phyloP scores from a whole-genome alignment of 352 stramenopile genomes.

The Globisporangium nagaii region DNA sequence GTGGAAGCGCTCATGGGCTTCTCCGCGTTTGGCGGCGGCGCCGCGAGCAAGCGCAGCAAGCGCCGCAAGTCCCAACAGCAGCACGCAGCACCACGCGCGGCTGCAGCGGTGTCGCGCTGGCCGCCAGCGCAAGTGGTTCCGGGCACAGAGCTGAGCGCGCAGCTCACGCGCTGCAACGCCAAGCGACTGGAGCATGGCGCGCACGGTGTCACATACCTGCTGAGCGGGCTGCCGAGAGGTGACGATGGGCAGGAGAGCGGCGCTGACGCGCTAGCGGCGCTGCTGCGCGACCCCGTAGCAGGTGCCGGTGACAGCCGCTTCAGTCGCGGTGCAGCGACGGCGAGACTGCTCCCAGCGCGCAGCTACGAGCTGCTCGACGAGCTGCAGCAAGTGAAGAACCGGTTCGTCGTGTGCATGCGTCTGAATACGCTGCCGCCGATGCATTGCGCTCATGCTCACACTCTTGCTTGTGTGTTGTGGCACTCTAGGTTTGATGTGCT shows the following conservation, averaged over 20 bases:
- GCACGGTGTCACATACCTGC: slow-evolving; percentile 28
- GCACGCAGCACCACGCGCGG: neutral
- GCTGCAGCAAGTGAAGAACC: slow-evolving; percentile 29
- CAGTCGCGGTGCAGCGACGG: neutral
- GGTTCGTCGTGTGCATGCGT: neutral
- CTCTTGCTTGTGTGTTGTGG: neutral
- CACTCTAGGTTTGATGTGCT: slow-evolving; percentile 28
- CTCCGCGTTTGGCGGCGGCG: slow-evolving; percentile 41
- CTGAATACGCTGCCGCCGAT: too few species aligned
- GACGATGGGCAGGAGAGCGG: neutral
- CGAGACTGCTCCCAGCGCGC: slow-evolving; percentile 5
- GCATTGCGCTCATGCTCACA: too few species aligned
- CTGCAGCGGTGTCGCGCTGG: neutral
- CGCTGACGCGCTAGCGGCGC: neutral
- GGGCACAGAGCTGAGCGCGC: slow-evolving; percentile 25
- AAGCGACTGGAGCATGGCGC: slow-evolving; percentile 12
- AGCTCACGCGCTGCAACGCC: neutral
- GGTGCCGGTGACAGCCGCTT: neutral
- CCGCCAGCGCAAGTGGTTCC: slow-evolving; percentile 26
- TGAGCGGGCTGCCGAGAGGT: slow-evolving; percentile 5
- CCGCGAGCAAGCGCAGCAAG: neutral
- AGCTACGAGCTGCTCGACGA: slow-evolving; percentile 20
- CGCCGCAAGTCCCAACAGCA: neutral
- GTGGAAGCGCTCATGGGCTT: slow-evolving; percentile 57
- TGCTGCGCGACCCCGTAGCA: neutral